These are phyloP conservation scores for Cryptococcus amylolentus DNA, from an alignment of 1,284 basidiomycete species.

Conservation along the genomic window DNA sequence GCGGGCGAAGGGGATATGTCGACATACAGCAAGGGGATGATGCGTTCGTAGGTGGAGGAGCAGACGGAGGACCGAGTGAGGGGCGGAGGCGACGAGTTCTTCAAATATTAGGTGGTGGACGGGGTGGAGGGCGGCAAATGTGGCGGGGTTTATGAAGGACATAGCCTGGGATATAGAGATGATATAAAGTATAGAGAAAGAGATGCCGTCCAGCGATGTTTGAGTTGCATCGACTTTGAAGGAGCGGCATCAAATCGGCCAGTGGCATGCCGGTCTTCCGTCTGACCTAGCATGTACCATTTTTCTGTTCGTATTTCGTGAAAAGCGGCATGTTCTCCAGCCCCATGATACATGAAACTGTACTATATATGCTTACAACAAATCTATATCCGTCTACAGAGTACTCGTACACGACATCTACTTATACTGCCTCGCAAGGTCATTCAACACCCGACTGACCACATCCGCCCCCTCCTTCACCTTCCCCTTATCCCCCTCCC, in stretches of 20 bases:
- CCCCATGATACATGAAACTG: too few relatives aligned
- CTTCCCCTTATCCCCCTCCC: constrained; percentile 56
- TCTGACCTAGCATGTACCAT: too few relatives aligned
- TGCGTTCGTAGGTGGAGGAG: not conserved
- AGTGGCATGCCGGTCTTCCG: too few relatives aligned
- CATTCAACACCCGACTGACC: constrained; percentile 58
- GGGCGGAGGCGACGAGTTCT: not conserved
- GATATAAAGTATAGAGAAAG: too few relatives aligned
- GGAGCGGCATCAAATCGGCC: too few relatives aligned
- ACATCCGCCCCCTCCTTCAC: constrained; percentile 64
- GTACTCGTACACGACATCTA: constrained; percentile 28
- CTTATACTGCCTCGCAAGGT: too few relatives aligned
- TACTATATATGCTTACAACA: too few relatives aligned
- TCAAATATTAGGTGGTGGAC: constrained; percentile 1
- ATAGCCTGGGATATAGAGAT: not conserved
- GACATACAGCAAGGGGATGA: not conserved
- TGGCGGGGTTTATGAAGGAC: not conserved
- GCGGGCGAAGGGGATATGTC: not conserved
- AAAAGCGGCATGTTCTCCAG: too few relatives aligned
- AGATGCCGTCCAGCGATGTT: too few relatives aligned
- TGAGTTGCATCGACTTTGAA: too few relatives aligned
- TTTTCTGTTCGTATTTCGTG: too few relatives aligned
- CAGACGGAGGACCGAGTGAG: not conserved
- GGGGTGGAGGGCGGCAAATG: not conserved
- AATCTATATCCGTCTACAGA: too few relatives aligned